phyloP scores from a whole-genome alignment of 1,139 yeast species.

The Schizosaccharomyces versatilis region DNA sequence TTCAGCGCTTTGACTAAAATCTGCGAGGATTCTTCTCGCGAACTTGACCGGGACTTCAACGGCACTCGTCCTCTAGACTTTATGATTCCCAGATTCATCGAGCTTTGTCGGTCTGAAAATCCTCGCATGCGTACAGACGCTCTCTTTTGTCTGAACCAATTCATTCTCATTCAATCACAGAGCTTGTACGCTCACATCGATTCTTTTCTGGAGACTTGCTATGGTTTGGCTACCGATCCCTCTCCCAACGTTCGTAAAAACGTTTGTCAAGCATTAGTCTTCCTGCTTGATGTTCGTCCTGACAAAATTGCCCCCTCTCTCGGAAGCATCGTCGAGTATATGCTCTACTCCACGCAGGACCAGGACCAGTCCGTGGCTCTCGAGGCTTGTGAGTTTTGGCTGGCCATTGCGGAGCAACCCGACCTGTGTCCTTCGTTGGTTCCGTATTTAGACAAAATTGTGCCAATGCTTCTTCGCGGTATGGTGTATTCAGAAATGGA shows the following conservation, averaged over 20 bases:
- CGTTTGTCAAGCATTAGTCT: slow-evolving; percentile 59
- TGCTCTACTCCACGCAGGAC: slow-evolving; percentile 50
- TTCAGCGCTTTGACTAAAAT: slow-evolving; percentile 65
- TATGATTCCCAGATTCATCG: slow-evolving; percentile 43
- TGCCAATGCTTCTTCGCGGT: slow-evolving; percentile 55
- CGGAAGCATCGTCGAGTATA: slow-evolving; percentile 64
- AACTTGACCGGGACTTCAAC: slow-evolving; percentile 37
- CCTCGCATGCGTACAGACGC: slow-evolving; percentile 39
- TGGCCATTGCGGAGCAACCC: slow-evolving; percentile 46
- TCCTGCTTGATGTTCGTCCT: slow-evolving; percentile 53
- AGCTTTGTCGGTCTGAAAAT: slow-evolving; percentile 23
- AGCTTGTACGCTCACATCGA: slow-evolving; percentile 45
- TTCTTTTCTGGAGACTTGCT: slow-evolving; percentile 38
- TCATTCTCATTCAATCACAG: slow-evolving; percentile 47
- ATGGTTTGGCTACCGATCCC: slow-evolving; percentile 34
- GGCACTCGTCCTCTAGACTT: slow-evolving; percentile 49
- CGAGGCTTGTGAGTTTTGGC: slow-evolving; percentile 81
- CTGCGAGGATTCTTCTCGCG: slow-evolving; percentile 55
- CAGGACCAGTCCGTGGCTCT: slow-evolving; percentile 52
- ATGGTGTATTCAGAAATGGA: slow-evolving; percentile 84
- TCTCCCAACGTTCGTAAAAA: slow-evolving; percentile 43
- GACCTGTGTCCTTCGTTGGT: slow-evolving; percentile 16
- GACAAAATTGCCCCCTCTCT: slow-evolving; percentile 63
- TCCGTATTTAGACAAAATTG: slow-evolving; percentile 36
- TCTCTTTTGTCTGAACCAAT: slow-evolving; percentile 55